These are phyloP conservation scores for Phytophthora foliorum DNA, from an alignment of 352 stramenopile genomes.

Conservation along the genomic window DNA sequence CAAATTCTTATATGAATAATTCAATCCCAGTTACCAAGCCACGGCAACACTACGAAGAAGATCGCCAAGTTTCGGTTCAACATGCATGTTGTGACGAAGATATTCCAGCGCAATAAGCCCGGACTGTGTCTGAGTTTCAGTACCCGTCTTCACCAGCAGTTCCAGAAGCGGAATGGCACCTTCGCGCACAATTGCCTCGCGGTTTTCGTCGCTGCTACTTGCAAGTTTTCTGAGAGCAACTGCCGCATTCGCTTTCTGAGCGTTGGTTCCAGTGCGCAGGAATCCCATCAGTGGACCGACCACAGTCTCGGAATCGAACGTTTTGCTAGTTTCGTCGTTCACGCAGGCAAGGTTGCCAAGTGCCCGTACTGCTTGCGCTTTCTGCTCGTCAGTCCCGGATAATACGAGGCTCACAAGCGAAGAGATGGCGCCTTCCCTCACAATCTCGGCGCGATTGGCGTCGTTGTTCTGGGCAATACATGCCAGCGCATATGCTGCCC, in stretches of 20 bases:
- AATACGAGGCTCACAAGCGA: constrained; percentile 6
- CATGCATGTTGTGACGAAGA: background rate
- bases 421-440: constrained; percentile 15
- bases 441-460: constrained; percentile 2
- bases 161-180: constrained; percentile 16
- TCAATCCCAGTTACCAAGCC: constrained; percentile 4
- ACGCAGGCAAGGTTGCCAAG: constrained; percentile 11
- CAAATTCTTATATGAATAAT: background rate
- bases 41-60: constrained; percentile 3
- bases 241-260: constrained; percentile 14
- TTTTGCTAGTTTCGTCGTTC: background rate
- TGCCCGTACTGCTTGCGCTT: constrained; percentile 6
- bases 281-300: constrained; percentile 12
- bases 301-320: background rate
- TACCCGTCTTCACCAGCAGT: constrained; percentile 1
- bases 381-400: constrained; percentile 11
- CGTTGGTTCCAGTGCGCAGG: constrained; percentile 3
- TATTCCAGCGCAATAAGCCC: constrained; percentile 2
- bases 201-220: constrained; percentile 13
- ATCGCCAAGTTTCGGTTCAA: background rate
- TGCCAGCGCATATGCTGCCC: constrained; percentile 14
- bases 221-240: constrained; percentile 11
- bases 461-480: constrained; percentile 22
- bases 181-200: constrained; percentile 7
- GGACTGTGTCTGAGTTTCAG: constrained; percentile 4